These are phyloP conservation scores for Gleditsia sinensis DNA, from an alignment of 306 rosid genomes.

Conservation along the genomic window DNA sequence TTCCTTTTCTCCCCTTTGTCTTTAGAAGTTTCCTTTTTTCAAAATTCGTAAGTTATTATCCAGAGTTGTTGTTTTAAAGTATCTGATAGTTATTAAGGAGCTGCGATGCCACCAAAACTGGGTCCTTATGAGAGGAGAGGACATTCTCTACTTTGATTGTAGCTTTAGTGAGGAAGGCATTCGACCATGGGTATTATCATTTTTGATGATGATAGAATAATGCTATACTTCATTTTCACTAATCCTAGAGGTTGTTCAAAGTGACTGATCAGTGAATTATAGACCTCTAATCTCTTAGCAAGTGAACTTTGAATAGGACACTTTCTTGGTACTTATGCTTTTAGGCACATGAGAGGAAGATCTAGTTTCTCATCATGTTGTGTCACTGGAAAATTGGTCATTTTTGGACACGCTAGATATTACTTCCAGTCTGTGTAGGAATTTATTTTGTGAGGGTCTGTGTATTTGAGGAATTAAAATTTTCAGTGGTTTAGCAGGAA, in stretches of 20 bases:
- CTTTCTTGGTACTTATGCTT: neutral
- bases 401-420: neutral
- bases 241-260: neutral
- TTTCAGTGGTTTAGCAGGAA: neutral
- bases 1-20: neutral
- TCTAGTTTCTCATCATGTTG: neutral
- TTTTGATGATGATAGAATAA: neutral
- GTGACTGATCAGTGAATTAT: neutral
- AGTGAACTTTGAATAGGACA: neutral
- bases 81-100: neutral
- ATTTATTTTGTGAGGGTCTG: neutral
- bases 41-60: neutral
- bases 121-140: neutral
- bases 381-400: neutral
- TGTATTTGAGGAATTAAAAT: neutral
- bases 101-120: neutral
- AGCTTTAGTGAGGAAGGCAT: neutral
- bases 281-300: neutral
- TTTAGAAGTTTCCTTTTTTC: constrained; percentile 9
- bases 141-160: neutral
- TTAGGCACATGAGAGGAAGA: neutral
- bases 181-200: neutral
- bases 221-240: neutral
- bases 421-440: neutral
- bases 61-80: neutral